Conservation (phyloP, 495 filamentous ascomycete species). For the Alectoria sarmentosa region DNA sequence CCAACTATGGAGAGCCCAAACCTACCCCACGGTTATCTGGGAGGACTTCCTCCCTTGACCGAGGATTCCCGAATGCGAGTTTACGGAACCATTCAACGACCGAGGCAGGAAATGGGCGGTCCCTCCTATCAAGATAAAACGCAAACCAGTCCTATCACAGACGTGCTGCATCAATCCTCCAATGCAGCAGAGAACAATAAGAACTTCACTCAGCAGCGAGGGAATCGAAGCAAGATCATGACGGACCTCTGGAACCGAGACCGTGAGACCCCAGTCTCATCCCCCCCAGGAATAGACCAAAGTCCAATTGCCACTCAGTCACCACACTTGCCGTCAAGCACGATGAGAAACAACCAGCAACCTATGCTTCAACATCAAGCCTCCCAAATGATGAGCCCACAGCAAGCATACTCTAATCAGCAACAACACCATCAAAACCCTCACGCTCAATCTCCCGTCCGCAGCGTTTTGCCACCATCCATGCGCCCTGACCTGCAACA, state of each 20-base stretch:
- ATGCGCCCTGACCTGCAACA: conserved; percentile 40
- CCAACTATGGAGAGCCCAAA: conserved; percentile 50
- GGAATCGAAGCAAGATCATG: conserved; percentile 65
- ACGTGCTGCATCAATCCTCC: conserved; percentile 80
- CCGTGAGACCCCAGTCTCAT: conserved; percentile 60
- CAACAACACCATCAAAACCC: conserved; percentile 35
- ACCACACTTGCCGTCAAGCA: conserved; percentile 35
- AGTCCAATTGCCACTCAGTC: conserved; percentile 42
- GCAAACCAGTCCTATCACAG: conserved; percentile 68
- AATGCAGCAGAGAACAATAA: conserved; percentile 91
- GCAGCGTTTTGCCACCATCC: conserved; percentile 34
- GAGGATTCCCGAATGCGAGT: conserved; percentile 74
- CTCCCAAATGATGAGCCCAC: conserved; percentile 36
- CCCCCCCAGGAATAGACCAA: conserved; percentile 44
- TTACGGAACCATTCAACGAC: conserved; percentile 75
- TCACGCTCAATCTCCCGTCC: conserved; percentile 40
- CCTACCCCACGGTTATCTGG: conserved; percentile 45
- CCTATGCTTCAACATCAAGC: conserved; percentile 37
- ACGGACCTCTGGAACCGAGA: conserved; percentile 70
- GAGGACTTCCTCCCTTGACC: conserved; percentile 58
- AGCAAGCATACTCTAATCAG: conserved; percentile 27
- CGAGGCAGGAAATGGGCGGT: conserved; percentile 83
- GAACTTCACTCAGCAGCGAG: conserved; percentile 63
- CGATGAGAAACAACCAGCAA: conserved; percentile 37
- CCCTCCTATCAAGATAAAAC: conserved; percentile 83